Evolutionary conservation across 176 grass and related monocot genomes (phyloP), one percentile per base, ranked within the genome.

Genomic region (Oryza rufipogon): DNA sequence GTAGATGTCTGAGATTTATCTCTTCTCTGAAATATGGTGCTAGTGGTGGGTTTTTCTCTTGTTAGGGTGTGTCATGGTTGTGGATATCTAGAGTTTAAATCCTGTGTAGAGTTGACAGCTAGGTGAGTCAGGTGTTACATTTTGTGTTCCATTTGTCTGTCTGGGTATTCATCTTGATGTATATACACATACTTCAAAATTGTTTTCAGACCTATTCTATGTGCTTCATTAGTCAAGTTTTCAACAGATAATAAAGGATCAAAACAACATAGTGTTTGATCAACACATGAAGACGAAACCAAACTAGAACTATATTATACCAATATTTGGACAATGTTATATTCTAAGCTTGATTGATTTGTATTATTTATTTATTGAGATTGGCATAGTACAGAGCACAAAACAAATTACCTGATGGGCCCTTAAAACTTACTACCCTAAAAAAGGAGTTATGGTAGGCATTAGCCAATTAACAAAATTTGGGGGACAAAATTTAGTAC

Each of bases 11-110:
- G 28, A 28, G 28, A 71, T 68, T 41, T 56, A 17, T 79, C 2
- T 78, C 12, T 82, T 66, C 25, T 28, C 23, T 87, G 48, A 36
- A 86, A 56, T 28, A 28, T 28, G 28, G 38, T 63, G 28, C 19
- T 22, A n/a, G 56, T 60, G 6, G 51, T 19, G 51, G 5, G 11
- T 6, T 4, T 66, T 28, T 28, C 28, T 28, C 28, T 66, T 12
- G 2, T 30, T 32, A 30, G 1, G 12, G 25, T 66, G 11, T 66
- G 11, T 66, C 64, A 66, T 49, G 47, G 12, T 49, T 67, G 30
- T 68, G 8, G 30, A 33, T 36, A 17, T 36, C 30, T 68, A 34
- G 30, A 33, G 30, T 36, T 6, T 32, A 34, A 33, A 16, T 68
- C 14, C 1, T 68, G 66, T 30, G 13, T 68, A 68, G 6, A 28